phyloP scores from a whole-genome alignment of 192 early-diverging fungal species.

The Gryganskiella cystojenkinii region DNA sequence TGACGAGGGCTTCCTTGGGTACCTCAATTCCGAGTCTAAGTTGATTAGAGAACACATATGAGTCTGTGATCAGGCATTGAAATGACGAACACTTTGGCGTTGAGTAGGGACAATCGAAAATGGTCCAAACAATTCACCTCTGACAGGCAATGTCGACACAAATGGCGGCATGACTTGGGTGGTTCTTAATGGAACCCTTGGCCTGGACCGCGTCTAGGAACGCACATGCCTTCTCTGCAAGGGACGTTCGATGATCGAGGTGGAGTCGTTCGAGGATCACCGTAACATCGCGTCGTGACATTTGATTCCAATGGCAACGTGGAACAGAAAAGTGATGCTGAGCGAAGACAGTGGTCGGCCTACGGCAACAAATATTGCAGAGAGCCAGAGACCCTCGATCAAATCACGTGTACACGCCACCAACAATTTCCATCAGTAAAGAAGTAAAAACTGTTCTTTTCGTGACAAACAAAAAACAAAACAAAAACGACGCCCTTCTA shows the following conservation, averaged over 20 bases:
- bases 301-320: background rate
- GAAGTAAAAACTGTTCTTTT: too few species aligned
- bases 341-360: too few species aligned
- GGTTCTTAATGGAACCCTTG: constrained; percentile 30
- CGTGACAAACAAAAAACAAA: background rate
- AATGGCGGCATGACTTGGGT: constrained; percentile 45
- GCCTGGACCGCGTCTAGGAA: constrained; percentile 39
- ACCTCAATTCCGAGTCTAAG: constrained; percentile 41
- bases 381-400: too few species aligned
- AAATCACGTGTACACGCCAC: too few species aligned
- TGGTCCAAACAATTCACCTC: constrained; percentile 24
- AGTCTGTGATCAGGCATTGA: too few species aligned
- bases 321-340: background rate
- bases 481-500: background rate
- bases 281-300: constrained; percentile 45
- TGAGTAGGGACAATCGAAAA: too few species aligned
- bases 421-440: too few species aligned
- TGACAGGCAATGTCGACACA: constrained; percentile 45
- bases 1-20: constrained; percentile 21
- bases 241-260: constrained; percentile 45
- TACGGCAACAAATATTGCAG: too few species aligned
- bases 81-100: too few species aligned
- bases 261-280: constrained; percentile 30
- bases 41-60: too few species aligned
- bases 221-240: constrained; percentile 39